Conservation (phyloP, 495 filamentous ascomycete species). For the Neurospora hispaniola region DNA sequence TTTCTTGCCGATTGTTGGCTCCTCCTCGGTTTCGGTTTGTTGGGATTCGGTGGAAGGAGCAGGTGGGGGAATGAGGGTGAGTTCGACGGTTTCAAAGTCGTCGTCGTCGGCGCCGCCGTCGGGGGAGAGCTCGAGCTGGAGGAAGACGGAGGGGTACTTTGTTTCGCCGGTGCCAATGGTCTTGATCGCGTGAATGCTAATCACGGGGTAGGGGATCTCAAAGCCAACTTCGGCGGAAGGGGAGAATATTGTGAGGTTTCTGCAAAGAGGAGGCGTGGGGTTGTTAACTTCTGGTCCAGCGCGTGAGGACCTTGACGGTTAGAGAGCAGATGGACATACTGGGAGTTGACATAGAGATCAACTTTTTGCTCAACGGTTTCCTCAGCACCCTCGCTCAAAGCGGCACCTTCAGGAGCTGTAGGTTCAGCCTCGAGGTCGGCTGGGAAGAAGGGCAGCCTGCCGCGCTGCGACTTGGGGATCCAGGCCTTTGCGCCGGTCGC, state of each 20-base stretch:
- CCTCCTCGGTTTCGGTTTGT: slow-evolving; percentile 15
- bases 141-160: slow-evolving; percentile 55
- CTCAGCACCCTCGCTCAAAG: slow-evolving; percentile 25
- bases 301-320: neutral
- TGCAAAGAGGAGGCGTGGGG: slow-evolving; percentile 20
- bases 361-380: slow-evolving; percentile 38
- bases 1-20: neutral
- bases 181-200: slow-evolving; percentile 83
- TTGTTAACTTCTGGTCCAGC: slow-evolving; percentile 10
- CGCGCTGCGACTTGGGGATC: slow-evolving; percentile 32
- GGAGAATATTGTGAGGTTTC: slow-evolving; percentile 66
- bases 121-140: slow-evolving; percentile 60
- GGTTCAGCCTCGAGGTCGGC: slow-evolving; percentile 20
- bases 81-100: slow-evolving; percentile 55
- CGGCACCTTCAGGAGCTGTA: slow-evolving; percentile 20
- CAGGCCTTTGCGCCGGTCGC: slow-evolving; percentile 50
- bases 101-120: slow-evolving; percentile 51
- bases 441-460: slow-evolving; percentile 42
- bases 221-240: slow-evolving; percentile 48
- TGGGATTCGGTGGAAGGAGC: slow-evolving; percentile 4
- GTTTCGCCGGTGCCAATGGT: slow-evolving; percentile 23
- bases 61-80: slow-evolving; percentile 57
- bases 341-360: slow-evolving; percentile 68
- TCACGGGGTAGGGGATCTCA: slow-evolving; percentile 75
- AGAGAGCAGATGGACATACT: slow-evolving; percentile 39